Evolutionary conservation across 2,329 filamentous ascomycete species (phyloP).

Genomic region (Curvularia sp.): DNA sequence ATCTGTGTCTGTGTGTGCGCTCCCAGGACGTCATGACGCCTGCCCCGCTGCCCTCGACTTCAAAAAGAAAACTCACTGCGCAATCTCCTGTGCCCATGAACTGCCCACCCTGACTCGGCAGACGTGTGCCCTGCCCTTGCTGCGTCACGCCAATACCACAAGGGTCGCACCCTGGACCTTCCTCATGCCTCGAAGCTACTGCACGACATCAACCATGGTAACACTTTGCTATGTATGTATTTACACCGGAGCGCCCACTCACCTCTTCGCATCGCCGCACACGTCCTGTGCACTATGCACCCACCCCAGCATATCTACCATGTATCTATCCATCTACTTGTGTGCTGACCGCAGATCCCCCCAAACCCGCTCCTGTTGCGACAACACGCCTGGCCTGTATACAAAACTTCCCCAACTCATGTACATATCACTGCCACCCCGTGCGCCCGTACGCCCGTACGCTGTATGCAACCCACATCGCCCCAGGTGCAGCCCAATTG

Average conservation of each 20-base stretch:
- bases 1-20: no score
- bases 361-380: not conserved
- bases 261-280: constrained; percentile 1
- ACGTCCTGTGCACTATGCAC: not conserved
- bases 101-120: constrained; percentile 11
- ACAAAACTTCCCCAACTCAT: not conserved
- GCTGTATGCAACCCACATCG: not conserved
- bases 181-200: constrained; percentile 15
- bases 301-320: no score
- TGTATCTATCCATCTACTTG: no score
- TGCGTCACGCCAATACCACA: constrained; percentile 13
- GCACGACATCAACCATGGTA: constrained; percentile 24
- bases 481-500: constrained; percentile 1
- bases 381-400: not conserved
- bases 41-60: not conserved
- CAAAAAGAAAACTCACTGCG: constrained; percentile 5
- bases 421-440: not conserved
- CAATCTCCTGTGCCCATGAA: constrained; percentile 8
- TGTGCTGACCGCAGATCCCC: not conserved
- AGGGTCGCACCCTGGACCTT: constrained; percentile 7
- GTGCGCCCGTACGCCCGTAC: not conserved
- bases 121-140: not conserved
- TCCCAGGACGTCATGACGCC: no score
- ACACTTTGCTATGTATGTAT: constrained; percentile 1
- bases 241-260: not conserved